A percentile compares a stretch with the other conserved stretches of the same genome.
Evolutionary conservation across 108 stramenopile species (phyloP).

Genomic region (Nitzschia palea): DNA sequence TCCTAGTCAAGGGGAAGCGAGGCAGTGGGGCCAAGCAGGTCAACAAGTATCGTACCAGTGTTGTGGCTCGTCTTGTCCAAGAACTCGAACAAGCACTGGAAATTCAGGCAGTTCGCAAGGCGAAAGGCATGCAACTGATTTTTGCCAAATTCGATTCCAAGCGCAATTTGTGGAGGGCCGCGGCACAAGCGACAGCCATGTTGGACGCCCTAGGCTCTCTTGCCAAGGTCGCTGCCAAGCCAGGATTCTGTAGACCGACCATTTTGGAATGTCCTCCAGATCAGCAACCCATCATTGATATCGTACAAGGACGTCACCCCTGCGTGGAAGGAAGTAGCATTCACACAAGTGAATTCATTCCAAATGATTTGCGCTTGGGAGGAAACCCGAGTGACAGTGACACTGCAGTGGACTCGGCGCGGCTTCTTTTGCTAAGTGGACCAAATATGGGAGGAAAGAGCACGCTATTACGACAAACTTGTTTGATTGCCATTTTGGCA

Average conservation of each 20-base stretch:
- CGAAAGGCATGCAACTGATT: conserved; percentile 87
- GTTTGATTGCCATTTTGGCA: conserved; percentile 93
- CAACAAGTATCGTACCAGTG: conserved; percentile 87
- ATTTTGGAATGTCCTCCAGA: conserved; percentile 70
- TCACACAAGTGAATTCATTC: conserved; percentile 85
- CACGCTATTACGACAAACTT: conserved; percentile 97
- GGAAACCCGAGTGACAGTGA: conserved; percentile 20
- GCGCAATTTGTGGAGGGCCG: conserved; percentile 85
- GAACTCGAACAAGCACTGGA: conserved; percentile 83
- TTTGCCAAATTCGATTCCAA: conserved; percentile 94
- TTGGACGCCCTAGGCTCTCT: conserved; percentile 95
- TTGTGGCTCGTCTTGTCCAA: conserved; percentile 72
- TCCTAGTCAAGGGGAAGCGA: conserved; percentile 84
- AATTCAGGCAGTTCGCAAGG: conserved; percentile 83
- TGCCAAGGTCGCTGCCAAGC: conserved; percentile 76
- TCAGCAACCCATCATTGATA: conserved; percentile 56
- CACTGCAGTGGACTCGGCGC: conserved; percentile 22
- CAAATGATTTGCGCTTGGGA: conserved; percentile 90
- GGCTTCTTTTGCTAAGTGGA: conserved; percentile 90
- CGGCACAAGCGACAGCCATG: conserved; percentile 83
- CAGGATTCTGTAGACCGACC: conserved; percentile 71
- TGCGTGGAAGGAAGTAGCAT: conserved; percentile 80
- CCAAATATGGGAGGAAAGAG: conserved; percentile 99
- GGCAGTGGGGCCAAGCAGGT: conserved; percentile 85
- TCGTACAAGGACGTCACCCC: conserved; percentile 93